Base-by-base conservation (phyloP, 2,329 filamentous ascomycete species). In the Ophiostoma populinum region DNA sequence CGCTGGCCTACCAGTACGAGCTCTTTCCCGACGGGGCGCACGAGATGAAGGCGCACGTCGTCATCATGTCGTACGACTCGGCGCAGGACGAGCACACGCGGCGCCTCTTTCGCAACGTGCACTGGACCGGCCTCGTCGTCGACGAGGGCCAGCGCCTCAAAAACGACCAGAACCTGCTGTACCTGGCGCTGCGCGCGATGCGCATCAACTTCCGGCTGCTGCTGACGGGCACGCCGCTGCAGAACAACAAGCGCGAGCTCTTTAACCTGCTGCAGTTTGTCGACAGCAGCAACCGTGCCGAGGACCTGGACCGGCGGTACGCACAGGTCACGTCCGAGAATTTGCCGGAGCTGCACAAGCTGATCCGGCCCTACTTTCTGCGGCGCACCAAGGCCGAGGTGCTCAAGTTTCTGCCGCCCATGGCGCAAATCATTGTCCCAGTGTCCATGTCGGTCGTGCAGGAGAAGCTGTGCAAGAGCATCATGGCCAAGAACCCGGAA, bases 201-300 rank as follows among this genome's bases (percentile, higher is more conserved):
- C 77, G 71, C 34, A 74, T 86, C 20, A 80, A 80, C 0, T 94
- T 90, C 56, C 76, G 83, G 35, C 65, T 93, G 25, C 66, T 98
- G 2, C 63, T 98, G 22, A 95, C 87, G 55, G 85, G 75, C 2
- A 98, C 90, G 0, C 90, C 90, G 0, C 58, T 98, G 10, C 90
- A 98, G 48, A 98, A 98, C 55, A 95, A 94, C 51, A 81, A 83
- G 45, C 70, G 85, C 31, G 90, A 98, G 53, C 62, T 98, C 0
- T 95, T 95, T 61, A 98, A 94, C 49, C 63, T 98, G n/a, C 59
- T 98, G 4, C 87, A 95, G 44, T 98, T 98, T 53, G 67, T 94
- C 28, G 85, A 98, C 48, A 67, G 73, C 6, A 62, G 58, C 1
- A 58, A 64, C 31, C 68, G 85, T 45, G 86, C 90, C 1, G 70